phyloP scores from a whole-genome alignment of 805 yeast species.

The Isabelozyma heimii region DNA sequence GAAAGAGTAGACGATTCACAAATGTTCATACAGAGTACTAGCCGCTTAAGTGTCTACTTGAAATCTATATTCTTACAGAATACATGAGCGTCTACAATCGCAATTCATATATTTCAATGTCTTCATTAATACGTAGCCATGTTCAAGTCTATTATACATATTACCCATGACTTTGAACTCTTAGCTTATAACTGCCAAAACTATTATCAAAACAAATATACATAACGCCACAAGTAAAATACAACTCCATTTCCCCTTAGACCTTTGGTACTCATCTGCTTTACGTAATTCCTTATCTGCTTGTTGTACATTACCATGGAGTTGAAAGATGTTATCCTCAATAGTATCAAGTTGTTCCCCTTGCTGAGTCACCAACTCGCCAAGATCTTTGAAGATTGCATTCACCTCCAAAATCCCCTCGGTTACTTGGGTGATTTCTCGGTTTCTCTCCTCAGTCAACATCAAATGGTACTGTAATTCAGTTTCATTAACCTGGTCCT shows the following conservation, averaged over 20 bases:
- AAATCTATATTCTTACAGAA: too few relatives aligned
- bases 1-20: too few relatives aligned
- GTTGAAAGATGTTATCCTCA: slow-evolving; percentile 70
- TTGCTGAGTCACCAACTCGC: slow-evolving; percentile 76
- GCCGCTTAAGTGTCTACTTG: too few relatives aligned
- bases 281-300: slow-evolving; percentile 69
- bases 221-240: slow-evolving; percentile 57
- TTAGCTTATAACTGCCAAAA: slow-evolving; percentile 52
- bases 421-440: slow-evolving; percentile 68
- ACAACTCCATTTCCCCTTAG: slow-evolving; percentile 72
- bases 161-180: not conserved
- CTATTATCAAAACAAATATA: slow-evolving; percentile 55
- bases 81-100: too few relatives aligned
- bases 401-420: slow-evolving; percentile 83
- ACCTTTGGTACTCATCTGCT: slow-evolving; percentile 74
- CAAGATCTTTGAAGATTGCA: slow-evolving; percentile 78
- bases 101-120: too few relatives aligned
- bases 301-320: slow-evolving; percentile 61
- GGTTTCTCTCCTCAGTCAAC: slow-evolving; percentile 68
- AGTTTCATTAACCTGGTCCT: slow-evolving; percentile 41
- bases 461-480: slow-evolving; percentile 62
- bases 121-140: too few relatives aligned
- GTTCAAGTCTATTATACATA: too few relatives aligned
- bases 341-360: slow-evolving; percentile 82
- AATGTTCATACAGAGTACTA: too few relatives aligned